A percentile compares a stretch with the other conserved stretches of the same genome.
Evolutionary conservation across 192 early-diverging fungal species (phyloP).

Genomic region (Linnemannia elongata): DNA sequence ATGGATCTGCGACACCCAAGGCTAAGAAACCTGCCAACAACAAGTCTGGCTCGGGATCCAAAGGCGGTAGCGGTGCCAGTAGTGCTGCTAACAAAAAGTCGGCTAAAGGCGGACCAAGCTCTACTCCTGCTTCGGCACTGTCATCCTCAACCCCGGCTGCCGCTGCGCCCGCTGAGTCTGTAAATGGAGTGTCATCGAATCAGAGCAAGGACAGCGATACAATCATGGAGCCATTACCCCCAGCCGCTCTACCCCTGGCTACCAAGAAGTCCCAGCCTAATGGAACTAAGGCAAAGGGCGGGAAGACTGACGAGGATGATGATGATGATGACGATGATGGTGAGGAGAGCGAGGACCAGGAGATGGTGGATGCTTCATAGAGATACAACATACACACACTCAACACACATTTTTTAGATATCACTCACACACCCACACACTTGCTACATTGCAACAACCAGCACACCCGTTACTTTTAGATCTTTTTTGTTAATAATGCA

Average conservation of each 20-base stretch:
- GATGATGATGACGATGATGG: constrained; percentile 39
- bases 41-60: constrained; percentile 6
- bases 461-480: background rate
- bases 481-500: no score
- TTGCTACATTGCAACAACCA: background rate
- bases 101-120: background rate
- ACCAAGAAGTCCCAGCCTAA: background rate
- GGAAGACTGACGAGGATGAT: constrained; percentile 23
- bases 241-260: background rate
- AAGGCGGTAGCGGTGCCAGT: background rate
- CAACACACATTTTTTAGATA: constrained; percentile 8
- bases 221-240: background rate
- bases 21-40: constrained; percentile 8
- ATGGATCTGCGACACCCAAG: constrained; percentile 5
- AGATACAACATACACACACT: background rate
- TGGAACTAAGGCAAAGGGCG: background rate
- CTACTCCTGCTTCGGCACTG: no score
- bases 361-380: constrained; percentile 32
- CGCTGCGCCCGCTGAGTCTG: background rate
- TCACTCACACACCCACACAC: background rate
- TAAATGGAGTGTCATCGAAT: background rate
- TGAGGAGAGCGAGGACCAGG: constrained; percentile 38
- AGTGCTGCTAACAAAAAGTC: constrained; percentile 1
- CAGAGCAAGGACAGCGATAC: constrained; percentile 1
- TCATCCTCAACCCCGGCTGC: background rate